Evolutionary conservation across 257 asterid species (phyloP), one percentile per base, ranked within the genome.

Genomic region (Nicotiana benthamiana): DNA sequence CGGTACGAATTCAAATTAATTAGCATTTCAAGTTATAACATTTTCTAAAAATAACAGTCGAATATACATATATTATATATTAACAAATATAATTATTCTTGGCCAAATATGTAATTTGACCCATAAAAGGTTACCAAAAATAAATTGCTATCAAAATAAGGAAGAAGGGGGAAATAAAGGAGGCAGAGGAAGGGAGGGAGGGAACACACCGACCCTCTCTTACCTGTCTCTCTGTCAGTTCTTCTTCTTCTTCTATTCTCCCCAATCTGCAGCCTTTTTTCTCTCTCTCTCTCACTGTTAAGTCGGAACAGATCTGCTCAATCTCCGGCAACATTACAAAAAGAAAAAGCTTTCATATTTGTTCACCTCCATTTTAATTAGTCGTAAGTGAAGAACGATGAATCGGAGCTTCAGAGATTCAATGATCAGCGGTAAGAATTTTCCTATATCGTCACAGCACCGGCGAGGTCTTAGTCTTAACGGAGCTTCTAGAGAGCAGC

Each of bases 361-460:
- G 36, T 5, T 32, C 1, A 32, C 36, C 7, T 32, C 36, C 36
- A 10, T 3, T 12, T 13, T 51, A 51, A 51, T 51, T 4, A 13
- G 56, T 51, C 2, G 9, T 8, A 40, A 3, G 54, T 51, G 17
- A 51, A 11, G 1, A 51, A 51, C 16, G 62, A 90, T 91, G 95
- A 93, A 87, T 85, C 94, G 95, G 83, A 88, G 92, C 76, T 84
- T 89, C 83, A 90, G 93, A 75, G 98, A 95, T 28, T 89, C 97
- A 17, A 65, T 87, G 83, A 79, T 80, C 82, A 89, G 81, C 61
- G 85, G 81, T 70, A 87, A 92, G 81, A 92, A 80, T 83, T 74
- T 75, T 60, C 87, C 83, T 46, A 22, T 79, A 13, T 80, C 86
- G 10, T 78, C 85, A 36, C 86, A 87, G 81, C 98, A 91, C 86